Conservation (phyloP, 768 basidiomycete species). For the Leucosporidium scottii region DNA sequence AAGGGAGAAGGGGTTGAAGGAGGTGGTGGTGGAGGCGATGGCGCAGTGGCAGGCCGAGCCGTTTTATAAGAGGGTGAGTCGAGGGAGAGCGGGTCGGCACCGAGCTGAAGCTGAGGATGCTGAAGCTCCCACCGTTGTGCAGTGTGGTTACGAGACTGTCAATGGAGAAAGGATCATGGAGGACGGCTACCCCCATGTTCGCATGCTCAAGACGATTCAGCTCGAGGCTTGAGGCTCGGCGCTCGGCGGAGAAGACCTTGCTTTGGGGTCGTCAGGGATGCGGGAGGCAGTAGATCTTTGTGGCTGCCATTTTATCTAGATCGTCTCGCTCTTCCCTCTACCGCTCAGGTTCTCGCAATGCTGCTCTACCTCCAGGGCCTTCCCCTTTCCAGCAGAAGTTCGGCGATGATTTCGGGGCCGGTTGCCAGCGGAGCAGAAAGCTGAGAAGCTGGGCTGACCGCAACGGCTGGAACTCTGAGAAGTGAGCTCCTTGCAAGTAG, state of each 20-base stretch:
- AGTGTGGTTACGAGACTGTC: neutral
- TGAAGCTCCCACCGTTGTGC: neutral
- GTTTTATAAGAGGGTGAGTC: neutral
- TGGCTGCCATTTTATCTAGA: too few relatives aligned
- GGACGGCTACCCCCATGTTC: neutral
- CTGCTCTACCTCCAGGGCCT: conserved; percentile 13
- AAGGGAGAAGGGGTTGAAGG: neutral
- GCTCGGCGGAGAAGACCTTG: too few relatives aligned
- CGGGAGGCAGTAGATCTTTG: too few relatives aligned
- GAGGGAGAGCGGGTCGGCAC: too few relatives aligned
- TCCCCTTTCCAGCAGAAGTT: too few relatives aligned
- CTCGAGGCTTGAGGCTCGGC: neutral
- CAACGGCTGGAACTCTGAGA: too few relatives aligned
- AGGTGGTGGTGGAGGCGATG: neutral
- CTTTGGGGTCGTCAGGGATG: too few relatives aligned
- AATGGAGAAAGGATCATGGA: neutral
- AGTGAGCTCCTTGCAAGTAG: too few relatives aligned
- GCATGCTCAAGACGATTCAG: neutral
- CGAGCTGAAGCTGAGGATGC: neutral
- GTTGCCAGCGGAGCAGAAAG: too few relatives aligned
- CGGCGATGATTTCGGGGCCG: too few relatives aligned
- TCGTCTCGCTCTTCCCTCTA: too few relatives aligned
- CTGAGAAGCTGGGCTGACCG: too few relatives aligned
- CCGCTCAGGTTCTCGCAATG: conserved; percentile 26
- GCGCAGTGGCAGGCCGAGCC: neutral